Percentiles rank a stretch among this genome's conserved stretches.
Evolutionary conservation across 768 basidiomycete genomes (phyloP).

Genomic region (Podaxis sp.): DNA sequence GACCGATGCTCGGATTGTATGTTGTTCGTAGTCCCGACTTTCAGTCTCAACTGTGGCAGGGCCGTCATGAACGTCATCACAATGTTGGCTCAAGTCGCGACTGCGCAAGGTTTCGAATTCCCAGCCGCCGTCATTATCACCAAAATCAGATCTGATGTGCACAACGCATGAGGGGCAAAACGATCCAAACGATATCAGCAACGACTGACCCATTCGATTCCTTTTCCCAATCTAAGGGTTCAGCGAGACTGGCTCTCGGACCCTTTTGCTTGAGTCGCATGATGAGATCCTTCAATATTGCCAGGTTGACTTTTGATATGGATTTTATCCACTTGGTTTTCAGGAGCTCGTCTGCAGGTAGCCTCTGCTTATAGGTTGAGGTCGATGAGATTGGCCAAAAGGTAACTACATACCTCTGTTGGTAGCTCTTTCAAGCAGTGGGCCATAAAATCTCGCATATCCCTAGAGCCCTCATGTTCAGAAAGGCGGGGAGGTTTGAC

Average conservation of each 20-base stretch:
- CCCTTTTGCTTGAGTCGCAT: conserved; percentile 73
- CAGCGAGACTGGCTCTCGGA: conserved; percentile 72
- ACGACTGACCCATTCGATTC: conserved; percentile 42
- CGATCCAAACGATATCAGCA: not conserved
- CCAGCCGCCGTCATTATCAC: conserved; percentile 48
- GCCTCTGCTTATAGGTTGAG: conserved; percentile 47
- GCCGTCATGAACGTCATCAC: conserved; percentile 17
- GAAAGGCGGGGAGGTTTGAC: conserved; percentile 75
- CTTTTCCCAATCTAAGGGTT: conserved; percentile 67
- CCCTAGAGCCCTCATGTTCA: conserved; percentile 76
- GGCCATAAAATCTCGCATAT: conserved; percentile 85
- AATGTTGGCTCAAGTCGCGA: conserved; percentile 15
- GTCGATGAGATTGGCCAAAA: not conserved
- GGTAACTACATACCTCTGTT: conserved; percentile 49
- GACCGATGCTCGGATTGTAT: conserved; percentile 45
- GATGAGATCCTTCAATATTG: conserved; percentile 76
- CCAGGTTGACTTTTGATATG: conserved; percentile 58
- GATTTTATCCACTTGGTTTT: conserved; percentile 91
- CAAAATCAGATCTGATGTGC: conserved; percentile 10
- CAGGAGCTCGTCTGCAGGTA: conserved; percentile 82
- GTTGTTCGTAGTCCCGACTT: not conserved
- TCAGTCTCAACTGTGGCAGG: conserved; percentile 21
- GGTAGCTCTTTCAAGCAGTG: conserved; percentile 81
- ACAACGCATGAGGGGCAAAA: not conserved
- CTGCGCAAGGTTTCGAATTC: conserved; percentile 73